These are phyloP conservation scores for Datisca glomerata DNA, from an alignment of 306 rosid genomes.

Conservation along the genomic window DNA sequence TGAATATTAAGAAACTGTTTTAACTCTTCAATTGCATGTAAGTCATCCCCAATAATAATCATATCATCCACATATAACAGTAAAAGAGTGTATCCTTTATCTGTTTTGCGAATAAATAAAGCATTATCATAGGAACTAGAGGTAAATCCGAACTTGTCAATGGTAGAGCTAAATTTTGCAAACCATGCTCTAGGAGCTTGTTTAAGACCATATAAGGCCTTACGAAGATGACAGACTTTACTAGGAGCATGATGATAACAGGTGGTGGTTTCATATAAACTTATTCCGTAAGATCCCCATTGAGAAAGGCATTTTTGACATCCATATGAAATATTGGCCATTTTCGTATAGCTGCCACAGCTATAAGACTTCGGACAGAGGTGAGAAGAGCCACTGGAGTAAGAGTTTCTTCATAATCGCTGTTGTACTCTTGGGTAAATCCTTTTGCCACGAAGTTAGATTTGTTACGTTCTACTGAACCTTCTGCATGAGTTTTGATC, in stretches of 20 bases:
- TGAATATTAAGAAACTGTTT: too few species aligned
- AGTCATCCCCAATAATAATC: too few species aligned
- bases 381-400: neutral
- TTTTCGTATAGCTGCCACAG: neutral
- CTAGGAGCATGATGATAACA: neutral
- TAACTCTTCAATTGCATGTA: too few species aligned
- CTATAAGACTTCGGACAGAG: neutral
- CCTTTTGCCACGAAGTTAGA: neutral
- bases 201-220: neutral
- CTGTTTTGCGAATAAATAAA: neutral
- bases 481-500: neutral
- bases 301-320: conserved; percentile 4
- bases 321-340: neutral
- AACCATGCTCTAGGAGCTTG: neutral
- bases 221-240: neutral
- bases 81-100: neutral
- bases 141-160: neutral
- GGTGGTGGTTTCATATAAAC: neutral
- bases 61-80: too few species aligned
- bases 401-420: conserved; percentile 5
- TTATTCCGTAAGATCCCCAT: neutral
- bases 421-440: neutral
- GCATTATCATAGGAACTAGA: neutral
- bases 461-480: neutral
- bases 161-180: neutral